These are phyloP conservation scores for Pseudopithomyces maydicus DNA, from an alignment of 2,329 filamentous ascomycete species.

Conservation along the genomic window DNA sequence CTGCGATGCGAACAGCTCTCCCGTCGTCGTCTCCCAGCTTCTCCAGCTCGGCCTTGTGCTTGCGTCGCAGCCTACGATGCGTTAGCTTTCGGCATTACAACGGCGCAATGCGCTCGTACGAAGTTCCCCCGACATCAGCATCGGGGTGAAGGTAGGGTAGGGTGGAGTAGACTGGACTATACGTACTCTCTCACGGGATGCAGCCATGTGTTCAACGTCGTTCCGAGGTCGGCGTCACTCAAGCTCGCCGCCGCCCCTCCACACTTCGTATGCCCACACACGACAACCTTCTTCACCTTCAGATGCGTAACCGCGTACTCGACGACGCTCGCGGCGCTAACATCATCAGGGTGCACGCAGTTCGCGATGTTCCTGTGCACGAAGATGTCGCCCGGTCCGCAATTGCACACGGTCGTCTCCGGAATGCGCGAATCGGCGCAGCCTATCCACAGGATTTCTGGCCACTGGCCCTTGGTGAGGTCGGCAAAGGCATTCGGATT, in stretches of 20 bases:
- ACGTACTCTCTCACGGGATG: slow-evolving; percentile 56
- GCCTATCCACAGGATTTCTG: slow-evolving; percentile 78
- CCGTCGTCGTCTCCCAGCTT: slow-evolving; percentile 51
- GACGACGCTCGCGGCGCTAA: slow-evolving; percentile 76
- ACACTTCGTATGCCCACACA: slow-evolving; percentile 66
- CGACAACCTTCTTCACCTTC: slow-evolving; percentile 67
- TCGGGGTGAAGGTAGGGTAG: not conserved
- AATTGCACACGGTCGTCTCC: slow-evolving; percentile 78
- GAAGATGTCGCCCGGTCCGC: slow-evolving; percentile 83
- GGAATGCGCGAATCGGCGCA: slow-evolving; percentile 86
- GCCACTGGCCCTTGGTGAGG: slow-evolving; percentile 69
- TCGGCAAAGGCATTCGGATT: slow-evolving; percentile 74
- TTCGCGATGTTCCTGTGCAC: slow-evolving; percentile 92
- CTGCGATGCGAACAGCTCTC: slow-evolving; percentile 67
- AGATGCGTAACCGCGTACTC: slow-evolving; percentile 78
- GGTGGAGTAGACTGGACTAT: too few species aligned
- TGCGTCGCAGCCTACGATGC: slow-evolving; percentile 51
- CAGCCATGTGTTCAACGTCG: slow-evolving; percentile 65
- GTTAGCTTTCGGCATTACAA: slow-evolving; percentile 1
- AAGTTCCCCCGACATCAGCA: not conserved
- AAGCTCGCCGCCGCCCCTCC: slow-evolving; percentile 63
- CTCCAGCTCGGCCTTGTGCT: slow-evolving; percentile 58
- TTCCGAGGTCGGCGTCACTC: slow-evolving; percentile 61
- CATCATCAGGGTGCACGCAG: slow-evolving; percentile 74
- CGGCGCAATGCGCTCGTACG: not conserved